phyloP scores from a whole-genome alignment of 164 flowering plant species.

The Malania oleifera region DNA sequence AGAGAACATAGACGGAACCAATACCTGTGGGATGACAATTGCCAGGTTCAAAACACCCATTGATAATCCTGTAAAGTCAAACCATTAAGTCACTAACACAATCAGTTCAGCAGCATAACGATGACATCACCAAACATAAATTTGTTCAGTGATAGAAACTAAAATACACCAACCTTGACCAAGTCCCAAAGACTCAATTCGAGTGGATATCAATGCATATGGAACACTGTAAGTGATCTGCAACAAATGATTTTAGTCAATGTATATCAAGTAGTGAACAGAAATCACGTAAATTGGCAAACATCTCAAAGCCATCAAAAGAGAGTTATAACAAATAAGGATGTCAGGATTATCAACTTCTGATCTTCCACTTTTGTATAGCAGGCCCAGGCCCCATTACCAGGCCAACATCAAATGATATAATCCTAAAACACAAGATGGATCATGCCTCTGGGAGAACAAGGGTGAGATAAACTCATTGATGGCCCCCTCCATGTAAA shows the following conservation, averaged over 20 bases:
- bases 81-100: conserved; percentile 16
- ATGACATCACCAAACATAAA: neutral
- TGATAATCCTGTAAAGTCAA: conserved; percentile 64
- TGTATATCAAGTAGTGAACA: conserved; percentile 7
- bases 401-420: no score
- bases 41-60: conserved; percentile 96
- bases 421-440: neutral
- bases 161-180: conserved; percentile 73
- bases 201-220: conserved; percentile 78
- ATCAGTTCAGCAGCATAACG: neutral
- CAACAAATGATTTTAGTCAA: conserved; percentile 15
- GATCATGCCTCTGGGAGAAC: neutral
- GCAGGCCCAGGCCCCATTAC: no score
- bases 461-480: neutral
- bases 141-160: neutral
- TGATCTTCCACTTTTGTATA: no score
- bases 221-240: conserved; percentile 97
- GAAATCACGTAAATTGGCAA: neutral
- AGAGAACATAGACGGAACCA: neutral
- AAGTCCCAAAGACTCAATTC: conserved; percentile 78
- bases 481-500: neutral
- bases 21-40: conserved; percentile 92
- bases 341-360: no score
- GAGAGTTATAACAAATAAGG: no score
- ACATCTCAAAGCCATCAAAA: conserved; percentile 1